Base-by-base conservation (phyloP, 768 basidiomycete genomes). In the Austroboletus eburneus region DNA sequence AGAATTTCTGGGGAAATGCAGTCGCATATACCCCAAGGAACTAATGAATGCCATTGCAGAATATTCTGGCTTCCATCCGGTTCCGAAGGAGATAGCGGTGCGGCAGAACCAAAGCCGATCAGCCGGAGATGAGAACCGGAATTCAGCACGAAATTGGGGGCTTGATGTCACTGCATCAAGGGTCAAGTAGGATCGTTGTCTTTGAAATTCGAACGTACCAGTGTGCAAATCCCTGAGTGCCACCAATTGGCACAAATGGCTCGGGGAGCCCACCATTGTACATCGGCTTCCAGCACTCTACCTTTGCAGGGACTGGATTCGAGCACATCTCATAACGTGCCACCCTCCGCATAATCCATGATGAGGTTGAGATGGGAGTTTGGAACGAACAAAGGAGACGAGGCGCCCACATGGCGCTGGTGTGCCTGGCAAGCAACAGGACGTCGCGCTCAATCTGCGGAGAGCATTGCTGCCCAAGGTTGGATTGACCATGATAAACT, bases 1-100 rank as follows among this genome's bases (percentile, higher is more conserved):
- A 98, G 71, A 25, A 97, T 84, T 64, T 97, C 93, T 0, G 95
- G 95, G 2, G 95, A 91, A 46, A 98, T 93, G 62, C 97, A 96
- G 66, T 96, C 95, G 46, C 92, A 91, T 0, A 92, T 95, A 2
- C 92, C 93, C 51, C 88, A 90, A 0, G 91, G 89, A 4, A 92
- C 80, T 0, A 85, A 71, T 58, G 91, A 93, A 54, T 84, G 72
- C 18, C 71, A 72, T 54, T 77, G 77, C 0, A 83, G 77, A 7
- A 91, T 70, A 1, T 69, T 65, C 48, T 79, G 79, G 37, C 72
- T 75, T 16, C 86, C 86, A 46, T 85, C 81, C 1, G 59, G 50
- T 29, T 66, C 64, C 1, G 77, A 71, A 10, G 80, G 75, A 2
- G 83, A 70, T 3, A 94, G 66, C 1, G 84, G 83, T 0, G 93